Evolutionary conservation across 352 stramenopile genomes (phyloP).

Genomic region (Phytophthora pini): DNA sequence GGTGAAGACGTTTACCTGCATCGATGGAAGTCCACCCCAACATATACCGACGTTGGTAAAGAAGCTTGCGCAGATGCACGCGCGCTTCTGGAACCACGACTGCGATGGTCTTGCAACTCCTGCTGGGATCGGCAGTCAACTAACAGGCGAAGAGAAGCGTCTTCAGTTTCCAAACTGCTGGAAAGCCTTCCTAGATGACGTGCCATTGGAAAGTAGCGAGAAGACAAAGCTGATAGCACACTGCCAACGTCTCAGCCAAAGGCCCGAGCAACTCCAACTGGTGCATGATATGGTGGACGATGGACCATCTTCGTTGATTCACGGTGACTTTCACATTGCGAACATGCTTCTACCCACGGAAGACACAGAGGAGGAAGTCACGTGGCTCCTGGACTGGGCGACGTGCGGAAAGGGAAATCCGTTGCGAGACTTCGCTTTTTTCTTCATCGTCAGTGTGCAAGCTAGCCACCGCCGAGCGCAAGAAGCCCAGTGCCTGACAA

Average conservation of each 20-base stretch:
- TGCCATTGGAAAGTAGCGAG: conserved; percentile 42
- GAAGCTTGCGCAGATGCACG: conserved; percentile 74
- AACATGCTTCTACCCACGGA: conserved; percentile 69
- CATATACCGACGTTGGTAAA: conserved; percentile 51
- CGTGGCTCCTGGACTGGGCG: conserved; percentile 84
- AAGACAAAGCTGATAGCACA: conserved; percentile 40
- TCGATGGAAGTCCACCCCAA: conserved; percentile 64
- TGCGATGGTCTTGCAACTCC: conserved; percentile 49
- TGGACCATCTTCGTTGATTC: conserved; percentile 70
- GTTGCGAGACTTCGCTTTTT: conserved; percentile 81
- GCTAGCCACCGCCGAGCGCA: conserved; percentile 46
- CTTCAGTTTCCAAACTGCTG: conserved; percentile 71
- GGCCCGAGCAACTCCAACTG: conserved; percentile 40
- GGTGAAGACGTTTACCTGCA: conserved; percentile 62
- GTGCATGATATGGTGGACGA: conserved; percentile 62
- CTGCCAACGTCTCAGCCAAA: conserved; percentile 57
- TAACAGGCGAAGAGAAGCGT: conserved; percentile 64
- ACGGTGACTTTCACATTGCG: conserved; percentile 85
- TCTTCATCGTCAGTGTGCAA: conserved; percentile 83
- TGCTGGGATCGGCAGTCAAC: conserved; percentile 75
- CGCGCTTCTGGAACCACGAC: conserved; percentile 55
- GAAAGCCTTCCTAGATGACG: conserved; percentile 56
- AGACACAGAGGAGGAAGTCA: conserved; percentile 32
- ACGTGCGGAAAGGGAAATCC: conserved; percentile 79
- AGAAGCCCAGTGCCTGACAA: conserved; percentile 46